Evolutionary conservation across 1,284 basidiomycete genomes (phyloP), one percentile per base, ranked within the genome.

Genomic region (Lignosus rhinocerotis): DNA sequence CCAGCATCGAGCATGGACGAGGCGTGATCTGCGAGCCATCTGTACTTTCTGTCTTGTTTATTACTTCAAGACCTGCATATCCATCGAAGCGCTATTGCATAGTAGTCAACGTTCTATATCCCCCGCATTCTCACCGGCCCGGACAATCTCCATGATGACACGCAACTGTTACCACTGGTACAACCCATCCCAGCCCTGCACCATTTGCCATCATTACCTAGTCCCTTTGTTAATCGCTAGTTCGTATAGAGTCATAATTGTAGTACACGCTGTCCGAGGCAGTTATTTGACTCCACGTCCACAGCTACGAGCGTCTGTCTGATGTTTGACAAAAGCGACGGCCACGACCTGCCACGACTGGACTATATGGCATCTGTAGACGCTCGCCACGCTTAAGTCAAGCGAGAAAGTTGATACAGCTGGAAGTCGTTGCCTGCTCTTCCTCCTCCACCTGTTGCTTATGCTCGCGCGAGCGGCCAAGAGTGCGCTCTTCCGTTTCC

Each of bases 401-500:
- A 46, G 33, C 42, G 43, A 36, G 55, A 47, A 55, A 19, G 14
- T 46, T 11, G n/a, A n/a, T 58, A 48, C 56, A n/a, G 39, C 19
- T 14, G 44, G 16, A 42, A 19, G 36, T 33, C 38, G 55, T 49
- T 41, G n/a, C 51, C 48, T 58, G 48, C 39, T 58, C 57, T 47
- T 46, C 56, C 66, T 19, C 50, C 55, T 55, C 21, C 48, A 16
- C 5, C 51, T 57, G 61, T 43, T 43, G 57, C 64, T 78, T 73
- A 89, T 88, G 87, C 76, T 87, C 64, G 75, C 79, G 60, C 77
- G 76, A 56, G 72, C 78, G 46, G 69, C 76, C 63, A 77, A 73
- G 66, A 76, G 77, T 75, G 77, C 68, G 48, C 66, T 82, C 51
- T 80, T 79, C 64, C 74, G 74, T 58, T 79, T 82, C 67, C 76